phyloP scores from a whole-genome alignment of 2,329 filamentous ascomycete genomes.

The Colletotrichum agaves region DNA sequence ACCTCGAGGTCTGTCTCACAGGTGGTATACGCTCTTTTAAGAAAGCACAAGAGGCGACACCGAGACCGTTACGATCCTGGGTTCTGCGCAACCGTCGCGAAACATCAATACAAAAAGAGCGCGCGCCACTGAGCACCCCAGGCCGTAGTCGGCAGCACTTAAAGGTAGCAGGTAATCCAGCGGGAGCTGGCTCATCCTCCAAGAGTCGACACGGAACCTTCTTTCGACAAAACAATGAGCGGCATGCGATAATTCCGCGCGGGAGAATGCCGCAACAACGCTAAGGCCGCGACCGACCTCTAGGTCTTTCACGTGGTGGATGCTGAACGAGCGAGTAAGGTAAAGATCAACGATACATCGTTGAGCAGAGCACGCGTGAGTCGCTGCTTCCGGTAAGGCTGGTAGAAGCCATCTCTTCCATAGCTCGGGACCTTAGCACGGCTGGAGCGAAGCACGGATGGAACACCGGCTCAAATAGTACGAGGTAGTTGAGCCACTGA shows the following conservation, averaged over 20 bases:
- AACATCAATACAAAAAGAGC: neutral
- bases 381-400: constrained; percentile 23
- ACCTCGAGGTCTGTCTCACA: neutral
- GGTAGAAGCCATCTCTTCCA: neutral
- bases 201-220: neutral
- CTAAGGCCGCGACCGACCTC: neutral
- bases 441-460: constrained; percentile 9
- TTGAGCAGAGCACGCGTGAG: neutral
- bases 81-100: neutral
- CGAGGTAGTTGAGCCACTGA: neutral
- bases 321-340: neutral
- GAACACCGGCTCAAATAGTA: constrained; percentile 1
- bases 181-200: neutral
- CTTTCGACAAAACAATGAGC: constrained; percentile 15
- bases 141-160: neutral
- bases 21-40: constrained; percentile 3
- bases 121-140: neutral
- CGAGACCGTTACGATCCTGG: neutral
- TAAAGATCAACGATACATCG: constrained; percentile 13
- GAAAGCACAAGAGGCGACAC: neutral
- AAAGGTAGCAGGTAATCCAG: neutral
- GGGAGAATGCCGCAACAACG: constrained; percentile 3
- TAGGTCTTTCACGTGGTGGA: constrained; percentile 15
- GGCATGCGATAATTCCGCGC: constrained; percentile 20
- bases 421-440: constrained; percentile 1